phyloP scores from a whole-genome alignment of 2,329 filamentous ascomycete species.

The Myrmaecium sp. region DNA sequence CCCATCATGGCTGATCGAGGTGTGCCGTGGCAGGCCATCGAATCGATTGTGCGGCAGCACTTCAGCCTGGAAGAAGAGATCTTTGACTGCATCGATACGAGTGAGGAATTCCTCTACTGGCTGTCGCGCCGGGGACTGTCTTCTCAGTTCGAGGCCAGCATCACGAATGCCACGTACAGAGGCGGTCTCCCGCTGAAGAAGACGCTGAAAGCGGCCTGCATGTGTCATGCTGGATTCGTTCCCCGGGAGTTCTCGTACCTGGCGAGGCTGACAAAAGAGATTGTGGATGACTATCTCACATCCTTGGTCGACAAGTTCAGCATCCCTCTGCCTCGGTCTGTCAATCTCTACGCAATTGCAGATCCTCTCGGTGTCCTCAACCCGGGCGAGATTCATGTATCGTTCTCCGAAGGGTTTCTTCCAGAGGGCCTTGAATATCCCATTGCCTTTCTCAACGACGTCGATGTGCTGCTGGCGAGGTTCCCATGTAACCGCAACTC shows the following conservation, averaged over 20 bases:
- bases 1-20: slow-evolving; percentile 48
- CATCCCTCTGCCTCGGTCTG: slow-evolving; percentile 42
- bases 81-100: slow-evolving; percentile 20
- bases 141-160: too few species aligned
- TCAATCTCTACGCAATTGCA: slow-evolving; percentile 47
- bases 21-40: slow-evolving; percentile 28
- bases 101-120: slow-evolving; percentile 33
- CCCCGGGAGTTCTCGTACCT: slow-evolving; percentile 32
- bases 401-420: slow-evolving; percentile 45
- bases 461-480: slow-evolving; percentile 50
- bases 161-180: slow-evolving; percentile 9
- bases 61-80: slow-evolving; percentile 28
- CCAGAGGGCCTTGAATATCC: slow-evolving; percentile 38
- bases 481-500: slow-evolving; percentile 52
- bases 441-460: slow-evolving; percentile 34
- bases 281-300: slow-evolving; percentile 37
- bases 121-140: too few species aligned
- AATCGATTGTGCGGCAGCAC: slow-evolving; percentile 30
- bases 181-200: slow-evolving; percentile 10
- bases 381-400: slow-evolving; percentile 50
- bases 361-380: slow-evolving; percentile 46
- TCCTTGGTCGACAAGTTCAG: slow-evolving; percentile 39
- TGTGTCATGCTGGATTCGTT: slow-evolving; percentile 36
- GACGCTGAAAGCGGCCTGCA: slow-evolving; percentile 11
- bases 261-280: slow-evolving; percentile 27